phyloP scores from a whole-genome alignment of 768 basidiomycete genomes.

The Lyophyllum atratum region DNA sequence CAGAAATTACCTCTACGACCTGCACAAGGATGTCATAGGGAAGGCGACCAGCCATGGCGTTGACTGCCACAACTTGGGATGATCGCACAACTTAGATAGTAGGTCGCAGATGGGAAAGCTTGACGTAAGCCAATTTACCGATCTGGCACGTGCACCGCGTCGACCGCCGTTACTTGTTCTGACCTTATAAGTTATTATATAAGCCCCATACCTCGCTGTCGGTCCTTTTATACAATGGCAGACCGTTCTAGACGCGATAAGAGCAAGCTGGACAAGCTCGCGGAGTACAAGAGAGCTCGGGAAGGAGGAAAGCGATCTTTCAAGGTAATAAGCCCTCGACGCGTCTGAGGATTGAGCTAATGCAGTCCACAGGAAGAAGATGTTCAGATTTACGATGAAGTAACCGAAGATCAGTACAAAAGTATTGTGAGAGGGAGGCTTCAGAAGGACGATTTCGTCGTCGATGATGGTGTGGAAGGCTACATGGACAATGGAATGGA shows the following conservation, averaged over 20 bases:
- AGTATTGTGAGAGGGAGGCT: constrained; percentile 82
- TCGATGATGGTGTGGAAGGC: constrained; percentile 88
- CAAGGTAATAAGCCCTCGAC: constrained; percentile 10
- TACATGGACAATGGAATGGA: constrained; percentile 98
- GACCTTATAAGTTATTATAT: not conserved
- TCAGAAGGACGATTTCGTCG: constrained; percentile 90
- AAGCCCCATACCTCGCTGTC: not conserved
- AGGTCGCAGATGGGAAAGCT: not conserved
- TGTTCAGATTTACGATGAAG: constrained; percentile 80
- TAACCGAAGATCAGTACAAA: constrained; percentile 87
- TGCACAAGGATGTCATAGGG: constrained; percentile 37
- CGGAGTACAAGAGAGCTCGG: constrained; percentile 18
- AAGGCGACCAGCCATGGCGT: constrained; percentile 16
- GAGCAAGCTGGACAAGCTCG: constrained; percentile 16
- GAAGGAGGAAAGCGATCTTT: constrained; percentile 17
- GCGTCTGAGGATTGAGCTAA: constrained; percentile 3
- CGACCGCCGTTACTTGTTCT: too few relatives aligned
- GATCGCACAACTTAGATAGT: not conserved
- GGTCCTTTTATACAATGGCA: too few relatives aligned
- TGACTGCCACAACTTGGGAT: not conserved
- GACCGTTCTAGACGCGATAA: constrained; percentile 43
- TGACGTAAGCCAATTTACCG: not conserved
- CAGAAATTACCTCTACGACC: constrained; percentile 31
- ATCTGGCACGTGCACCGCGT: not conserved
- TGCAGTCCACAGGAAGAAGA: constrained; percentile 50